Evolutionary conservation across 805 yeast genomes (phyloP).

Genomic region (Metschnikowia continentalis): DNA sequence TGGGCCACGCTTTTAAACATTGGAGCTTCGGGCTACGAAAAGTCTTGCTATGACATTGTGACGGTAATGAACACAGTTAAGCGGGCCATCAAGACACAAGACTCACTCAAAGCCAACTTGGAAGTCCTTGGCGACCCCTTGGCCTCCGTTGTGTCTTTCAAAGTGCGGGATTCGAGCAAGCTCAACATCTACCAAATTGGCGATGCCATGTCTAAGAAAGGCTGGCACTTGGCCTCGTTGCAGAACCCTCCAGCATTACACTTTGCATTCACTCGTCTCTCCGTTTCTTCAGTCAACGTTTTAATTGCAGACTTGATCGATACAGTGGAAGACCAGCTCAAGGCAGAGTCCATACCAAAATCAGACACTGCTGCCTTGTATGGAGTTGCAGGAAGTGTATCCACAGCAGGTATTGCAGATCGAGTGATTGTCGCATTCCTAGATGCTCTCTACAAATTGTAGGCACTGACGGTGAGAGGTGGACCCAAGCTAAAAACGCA

Average conservation of each 20-base stretch:
- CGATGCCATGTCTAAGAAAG: slow-evolving; percentile 61
- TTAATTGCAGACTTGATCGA: slow-evolving; percentile 50
- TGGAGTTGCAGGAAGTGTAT: slow-evolving; percentile 92
- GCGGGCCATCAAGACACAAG: slow-evolving; percentile 38
- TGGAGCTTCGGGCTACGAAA: slow-evolving; percentile 78
- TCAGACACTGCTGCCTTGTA: slow-evolving; percentile 83
- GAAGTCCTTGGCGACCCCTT: slow-evolving; percentile 81
- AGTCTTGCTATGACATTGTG: slow-evolving; percentile 65
- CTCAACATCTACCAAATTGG: slow-evolving; percentile 73
- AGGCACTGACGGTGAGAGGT: not conserved
- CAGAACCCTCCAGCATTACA: slow-evolving; percentile 92
- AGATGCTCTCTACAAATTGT: slow-evolving; percentile 68
- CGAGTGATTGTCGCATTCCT: slow-evolving; percentile 73
- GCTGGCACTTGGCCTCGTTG: slow-evolving; percentile 87
- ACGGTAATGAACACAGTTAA: slow-evolving; percentile 58
- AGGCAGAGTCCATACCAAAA: slow-evolving; percentile 21
- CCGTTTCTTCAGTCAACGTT: slow-evolving; percentile 57
- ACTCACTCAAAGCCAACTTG: slow-evolving; percentile 48
- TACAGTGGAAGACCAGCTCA: slow-evolving; percentile 38
- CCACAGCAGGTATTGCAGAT: slow-evolving; percentile 81
- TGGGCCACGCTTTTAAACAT: slow-evolving; percentile 88
- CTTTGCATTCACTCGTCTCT: slow-evolving; percentile 76
- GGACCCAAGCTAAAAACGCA: not conserved
- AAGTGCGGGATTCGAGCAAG: slow-evolving; percentile 32
- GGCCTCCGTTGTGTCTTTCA: slow-evolving; percentile 78